phyloP scores from a whole-genome alignment of 225 moss, liverwort and hornwort genomes.

The Neckera pumila region DNA sequence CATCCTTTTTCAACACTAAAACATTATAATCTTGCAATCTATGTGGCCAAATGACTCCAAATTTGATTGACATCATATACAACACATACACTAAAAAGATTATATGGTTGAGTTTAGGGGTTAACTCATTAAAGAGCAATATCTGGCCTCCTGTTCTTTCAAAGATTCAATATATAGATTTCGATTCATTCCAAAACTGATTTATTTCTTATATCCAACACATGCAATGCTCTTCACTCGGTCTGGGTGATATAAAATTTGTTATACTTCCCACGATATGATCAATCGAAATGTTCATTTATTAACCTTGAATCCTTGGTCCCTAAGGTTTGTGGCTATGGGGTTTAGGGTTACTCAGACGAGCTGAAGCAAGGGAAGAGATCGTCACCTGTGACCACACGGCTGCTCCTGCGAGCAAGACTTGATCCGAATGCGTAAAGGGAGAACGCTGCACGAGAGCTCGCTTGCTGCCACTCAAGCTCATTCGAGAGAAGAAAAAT shows the following conservation, averaged over 20 bases:
- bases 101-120: no score
- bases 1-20: no score
- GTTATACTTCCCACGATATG: neutral
- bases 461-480: conserved; percentile 56
- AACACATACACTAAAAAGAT: no score
- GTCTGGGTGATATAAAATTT: neutral
- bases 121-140: neutral
- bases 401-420: conserved; percentile 6
- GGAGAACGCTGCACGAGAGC: neutral
- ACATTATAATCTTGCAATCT: no score
- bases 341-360: neutral
- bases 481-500: conserved; percentile 53
- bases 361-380: neutral
- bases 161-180: neutral
- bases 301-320: neutral
- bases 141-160: neutral
- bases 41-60: no score
- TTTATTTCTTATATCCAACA: neutral
- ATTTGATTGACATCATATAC: no score
- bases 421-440: neutral
- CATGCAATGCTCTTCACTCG: neutral
- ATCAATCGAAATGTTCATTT: neutral
- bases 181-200: neutral
- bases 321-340: neutral
- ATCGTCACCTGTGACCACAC: neutral